These are phyloP conservation scores for Fusarium nematophilum DNA, from an alignment of 2,329 filamentous ascomycete genomes.

Conservation along the genomic window DNA sequence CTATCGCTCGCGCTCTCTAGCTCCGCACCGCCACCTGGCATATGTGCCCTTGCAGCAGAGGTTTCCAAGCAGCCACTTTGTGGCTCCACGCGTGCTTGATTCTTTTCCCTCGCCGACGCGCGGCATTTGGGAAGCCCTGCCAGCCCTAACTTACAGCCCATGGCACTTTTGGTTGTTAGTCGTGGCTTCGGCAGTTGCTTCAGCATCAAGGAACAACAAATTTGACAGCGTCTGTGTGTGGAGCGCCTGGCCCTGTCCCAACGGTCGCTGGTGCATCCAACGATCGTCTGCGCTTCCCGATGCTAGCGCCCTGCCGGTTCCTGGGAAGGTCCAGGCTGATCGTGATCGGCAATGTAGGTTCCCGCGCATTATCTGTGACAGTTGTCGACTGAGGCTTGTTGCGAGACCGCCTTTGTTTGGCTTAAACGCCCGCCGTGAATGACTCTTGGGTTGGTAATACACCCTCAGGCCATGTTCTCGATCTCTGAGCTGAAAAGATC, in stretches of 20 bases:
- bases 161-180: too few relatives aligned
- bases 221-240: conserved; percentile 29
- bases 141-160: too few relatives aligned
- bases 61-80: background rate
- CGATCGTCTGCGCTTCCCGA: conserved; percentile 24
- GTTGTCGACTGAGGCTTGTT: conserved; percentile 4
- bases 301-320: conserved; percentile 6
- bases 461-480: too few relatives aligned
- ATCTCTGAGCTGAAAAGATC: too few relatives aligned
- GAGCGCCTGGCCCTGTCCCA: conserved; percentile 22
- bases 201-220: background rate
- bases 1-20: background rate
- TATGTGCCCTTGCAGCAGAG: background rate
- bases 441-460: too few relatives aligned
- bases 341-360: conserved; percentile 2
- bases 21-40: conserved; percentile 2
- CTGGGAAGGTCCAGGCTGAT: background rate
- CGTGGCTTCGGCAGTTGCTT: too few relatives aligned
- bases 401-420: background rate
- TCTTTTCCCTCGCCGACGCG: too few relatives aligned
- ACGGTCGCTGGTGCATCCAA: conserved; percentile 26
- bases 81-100: background rate
- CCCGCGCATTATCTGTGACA: conserved; percentile 1
- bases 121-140: too few relatives aligned
- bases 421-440: background rate